Evolutionary conservation across 1,284 basidiomycete species (phyloP).

Genomic region (Gymnopus androsaceus): DNA sequence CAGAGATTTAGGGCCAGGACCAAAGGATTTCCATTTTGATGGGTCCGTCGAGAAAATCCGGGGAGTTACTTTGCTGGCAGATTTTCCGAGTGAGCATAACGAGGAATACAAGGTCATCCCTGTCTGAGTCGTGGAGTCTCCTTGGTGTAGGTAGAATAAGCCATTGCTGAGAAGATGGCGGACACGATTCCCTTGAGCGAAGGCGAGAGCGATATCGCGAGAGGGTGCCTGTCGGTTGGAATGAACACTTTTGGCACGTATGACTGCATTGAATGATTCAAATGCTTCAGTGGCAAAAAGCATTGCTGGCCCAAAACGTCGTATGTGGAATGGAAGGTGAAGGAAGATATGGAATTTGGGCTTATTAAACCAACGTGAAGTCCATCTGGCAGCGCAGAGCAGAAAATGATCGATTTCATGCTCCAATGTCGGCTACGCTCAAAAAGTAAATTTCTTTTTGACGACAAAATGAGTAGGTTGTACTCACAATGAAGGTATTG

Average conservation of each 20-base stretch:
- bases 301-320: constrained; percentile 39
- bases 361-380: constrained; percentile 39
- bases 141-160: neutral
- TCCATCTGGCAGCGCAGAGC: constrained; percentile 27
- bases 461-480: neutral
- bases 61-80: too few species aligned
- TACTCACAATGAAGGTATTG: constrained; percentile 30
- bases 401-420: constrained; percentile 33
- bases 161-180: constrained; percentile 40
- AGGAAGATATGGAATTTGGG: constrained; percentile 40
- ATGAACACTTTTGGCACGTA: constrained; percentile 40
- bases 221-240: constrained; percentile 46
- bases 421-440: constrained; percentile 20
- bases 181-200: constrained; percentile 36
- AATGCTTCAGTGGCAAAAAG: constrained; percentile 46
- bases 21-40: too few species aligned
- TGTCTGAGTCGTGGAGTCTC: too few species aligned
- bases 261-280: constrained; percentile 49
- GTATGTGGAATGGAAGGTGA: constrained; percentile 34
- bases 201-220: constrained; percentile 38
- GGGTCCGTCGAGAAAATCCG: too few species aligned
- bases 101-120: neutral
- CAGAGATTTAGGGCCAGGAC: too few species aligned
- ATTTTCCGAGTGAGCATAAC: neutral
- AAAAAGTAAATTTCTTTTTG: neutral